These are phyloP conservation scores for Pythium brachiatum DNA, from an alignment of 352 stramenopile species.

Conservation along the genomic window DNA sequence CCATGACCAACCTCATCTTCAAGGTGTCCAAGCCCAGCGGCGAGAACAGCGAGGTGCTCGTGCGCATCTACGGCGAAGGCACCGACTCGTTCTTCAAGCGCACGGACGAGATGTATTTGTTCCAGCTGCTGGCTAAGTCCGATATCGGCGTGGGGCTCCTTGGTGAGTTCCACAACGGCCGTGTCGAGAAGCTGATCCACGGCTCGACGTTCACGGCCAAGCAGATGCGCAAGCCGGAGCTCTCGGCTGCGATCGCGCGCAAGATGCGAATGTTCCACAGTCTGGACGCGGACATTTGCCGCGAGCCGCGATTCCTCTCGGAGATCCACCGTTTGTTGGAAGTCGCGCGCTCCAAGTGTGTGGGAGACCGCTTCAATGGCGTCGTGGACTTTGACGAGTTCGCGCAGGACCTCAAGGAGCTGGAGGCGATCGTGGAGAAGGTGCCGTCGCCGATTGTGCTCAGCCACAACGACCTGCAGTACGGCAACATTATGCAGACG, in stretches of 20 bases:
- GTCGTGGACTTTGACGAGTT: slow-evolving; percentile 54
- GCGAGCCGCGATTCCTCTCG: slow-evolving; percentile 46
- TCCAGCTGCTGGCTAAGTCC: slow-evolving; percentile 64
- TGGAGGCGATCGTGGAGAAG: slow-evolving; percentile 46
- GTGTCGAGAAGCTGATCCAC: slow-evolving; percentile 73
- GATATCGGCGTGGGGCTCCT: slow-evolving; percentile 74
- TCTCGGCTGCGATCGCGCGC: slow-evolving; percentile 51
- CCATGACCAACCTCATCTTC: slow-evolving; percentile 89
- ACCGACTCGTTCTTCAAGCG: slow-evolving; percentile 83
- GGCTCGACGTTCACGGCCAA: slow-evolving; percentile 62
- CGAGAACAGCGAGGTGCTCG: slow-evolving; percentile 61
- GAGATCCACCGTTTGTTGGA: slow-evolving; percentile 59
- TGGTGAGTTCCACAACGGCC: slow-evolving; percentile 76
- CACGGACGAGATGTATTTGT: slow-evolving; percentile 72
- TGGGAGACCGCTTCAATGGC: slow-evolving; percentile 36
- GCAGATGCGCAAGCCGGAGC: slow-evolving; percentile 59
- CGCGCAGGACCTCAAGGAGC: slow-evolving; percentile 42
- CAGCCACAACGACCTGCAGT: slow-evolving; percentile 93
- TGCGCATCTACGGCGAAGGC: slow-evolving; percentile 80
- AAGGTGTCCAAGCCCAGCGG: slow-evolving; percentile 63
- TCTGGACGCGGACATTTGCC: slow-evolving; percentile 66
- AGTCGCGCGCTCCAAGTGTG: slow-evolving; percentile 56
- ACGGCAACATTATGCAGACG: slow-evolving; percentile 90
- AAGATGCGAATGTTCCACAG: slow-evolving; percentile 74
- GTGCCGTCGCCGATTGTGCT: slow-evolving; percentile 80